phyloP scores from a whole-genome alignment of 192 early-diverging fungal species.

The Backusella circina region DNA sequence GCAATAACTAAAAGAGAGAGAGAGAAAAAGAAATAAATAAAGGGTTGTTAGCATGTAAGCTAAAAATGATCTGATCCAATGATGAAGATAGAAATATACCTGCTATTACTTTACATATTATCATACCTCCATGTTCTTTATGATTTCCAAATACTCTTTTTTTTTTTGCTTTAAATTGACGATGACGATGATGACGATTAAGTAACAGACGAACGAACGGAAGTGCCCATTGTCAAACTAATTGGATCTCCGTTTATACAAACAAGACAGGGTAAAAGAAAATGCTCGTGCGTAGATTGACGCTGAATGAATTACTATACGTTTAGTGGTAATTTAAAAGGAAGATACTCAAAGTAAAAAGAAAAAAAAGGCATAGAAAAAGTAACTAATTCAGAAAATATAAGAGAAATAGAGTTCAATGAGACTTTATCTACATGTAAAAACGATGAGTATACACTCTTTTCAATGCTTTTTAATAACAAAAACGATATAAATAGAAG shows the following conservation, averaged over 20 bases:
- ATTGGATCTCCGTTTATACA: neutral
- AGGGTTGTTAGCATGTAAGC: neutral
- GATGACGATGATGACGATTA: neutral
- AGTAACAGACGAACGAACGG: neutral
- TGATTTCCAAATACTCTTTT: neutral
- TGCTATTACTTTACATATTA: neutral
- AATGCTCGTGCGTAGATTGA: neutral
- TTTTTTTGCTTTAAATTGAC: neutral
- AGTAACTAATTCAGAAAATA: neutral
- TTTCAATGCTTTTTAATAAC: neutral
- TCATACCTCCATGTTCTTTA: neutral
- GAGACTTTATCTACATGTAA: neutral
- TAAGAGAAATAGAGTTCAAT: neutral
- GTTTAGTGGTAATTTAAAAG: neutral
- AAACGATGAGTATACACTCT: neutral
- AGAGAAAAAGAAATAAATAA: neutral
- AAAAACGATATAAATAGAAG: neutral
- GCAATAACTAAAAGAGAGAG: neutral
- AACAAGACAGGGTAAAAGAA: neutral
- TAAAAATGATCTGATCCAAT: neutral
- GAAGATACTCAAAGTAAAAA: too few species aligned
- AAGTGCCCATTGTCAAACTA: neutral
- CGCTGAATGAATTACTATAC: neutral
- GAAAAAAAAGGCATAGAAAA: neutral
- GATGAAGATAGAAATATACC: neutral